Base-by-base conservation (phyloP, 805 yeast genomes). In the Spathaspora boniae region DNA sequence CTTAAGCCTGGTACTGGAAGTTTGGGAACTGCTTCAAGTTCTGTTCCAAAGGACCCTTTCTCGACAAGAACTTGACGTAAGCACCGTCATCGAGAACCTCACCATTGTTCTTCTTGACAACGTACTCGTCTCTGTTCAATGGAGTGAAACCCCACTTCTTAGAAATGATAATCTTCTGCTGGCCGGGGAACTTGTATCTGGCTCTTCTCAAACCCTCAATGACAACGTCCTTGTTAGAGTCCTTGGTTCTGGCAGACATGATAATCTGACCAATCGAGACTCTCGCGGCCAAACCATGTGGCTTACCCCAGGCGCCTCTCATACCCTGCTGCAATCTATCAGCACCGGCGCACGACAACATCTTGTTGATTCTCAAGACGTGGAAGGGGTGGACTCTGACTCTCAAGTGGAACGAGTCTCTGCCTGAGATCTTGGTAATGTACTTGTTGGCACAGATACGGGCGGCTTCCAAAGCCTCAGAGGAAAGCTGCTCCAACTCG, bases 301-400 rank as follows among this genome's bases (percentile, higher is more conserved):
- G 98, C 81, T 93, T 93, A 88, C 98, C 98, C 98, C 98, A 93
- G 70, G 98, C 98, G 82, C 95, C 95, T 87, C 98, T 91, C 98
- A 93, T 93, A 89, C 98, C 98, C 80, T 93, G 98, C 80, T 93
- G 98, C 77, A 93, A 83, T 86, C 98, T 88, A 91, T 93, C 98
- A 71, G 98, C 98, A 86, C 98, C 98, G 79, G 98, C 98, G 82
- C 98, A 93, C 68, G 98, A 93, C 96, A 93, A 88, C 98, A 93
- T 93, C 87, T 93, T 93, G 93, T 93, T 93, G 81, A 93, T 93
- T 78, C 98, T 85, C 73, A 93, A 82, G 58, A 93, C 98, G 82
- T 93, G 98, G 98, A 86, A 93, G 61, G 98, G 98, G 77, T 93
- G 98, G 66, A 89, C 98, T 80, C 98, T 89, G 74, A 93, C 87